Evolutionary conservation across 495 filamentous ascomycete genomes (phyloP).

Genomic region (Talaromyces stipitatus): DNA sequence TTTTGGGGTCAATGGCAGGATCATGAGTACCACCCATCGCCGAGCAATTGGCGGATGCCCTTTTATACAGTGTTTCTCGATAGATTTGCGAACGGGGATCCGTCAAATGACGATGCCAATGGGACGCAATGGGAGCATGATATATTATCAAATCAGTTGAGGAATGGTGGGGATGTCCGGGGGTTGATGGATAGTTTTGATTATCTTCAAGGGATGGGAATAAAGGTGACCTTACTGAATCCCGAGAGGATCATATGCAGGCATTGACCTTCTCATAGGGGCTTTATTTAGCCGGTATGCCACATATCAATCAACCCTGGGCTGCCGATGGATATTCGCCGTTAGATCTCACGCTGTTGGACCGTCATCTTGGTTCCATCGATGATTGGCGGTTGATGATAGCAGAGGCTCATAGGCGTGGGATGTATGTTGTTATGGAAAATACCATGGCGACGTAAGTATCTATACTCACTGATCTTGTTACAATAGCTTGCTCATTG

Average conservation of each 20-base stretch:
- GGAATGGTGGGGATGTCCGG: slow-evolving; percentile 29
- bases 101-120: slow-evolving; percentile 29
- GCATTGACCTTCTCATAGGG: not conserved
- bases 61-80: slow-evolving; percentile 32
- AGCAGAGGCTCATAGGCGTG: slow-evolving; percentile 21
- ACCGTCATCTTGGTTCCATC: slow-evolving; percentile 28
- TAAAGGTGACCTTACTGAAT: slow-evolving; percentile 13
- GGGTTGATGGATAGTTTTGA: slow-evolving; percentile 27
- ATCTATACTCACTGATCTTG: not conserved
- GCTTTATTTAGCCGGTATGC: slow-evolving; percentile 25
- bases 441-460: slow-evolving; percentile 29
- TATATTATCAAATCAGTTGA: slow-evolving; percentile 26
- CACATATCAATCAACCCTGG: slow-evolving; percentile 32
- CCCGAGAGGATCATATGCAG: not conserved
- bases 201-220: slow-evolving; percentile 34
- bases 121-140: slow-evolving; percentile 32
- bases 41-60: slow-evolving; percentile 30
- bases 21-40: slow-evolving; percentile 28
- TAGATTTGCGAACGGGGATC: slow-evolving; percentile 32
- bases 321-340: slow-evolving; percentile 27
- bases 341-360: slow-evolving; percentile 28
- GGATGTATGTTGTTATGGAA: slow-evolving; percentile 30
- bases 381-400: slow-evolving; percentile 25
- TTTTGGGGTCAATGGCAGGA: slow-evolving; percentile 30
- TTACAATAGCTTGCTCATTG: not conserved